Evolutionary conservation across 768 basidiomycete species (phyloP), one percentile per base, ranked within the genome.

Genomic region (Leccinum imitatum): DNA sequence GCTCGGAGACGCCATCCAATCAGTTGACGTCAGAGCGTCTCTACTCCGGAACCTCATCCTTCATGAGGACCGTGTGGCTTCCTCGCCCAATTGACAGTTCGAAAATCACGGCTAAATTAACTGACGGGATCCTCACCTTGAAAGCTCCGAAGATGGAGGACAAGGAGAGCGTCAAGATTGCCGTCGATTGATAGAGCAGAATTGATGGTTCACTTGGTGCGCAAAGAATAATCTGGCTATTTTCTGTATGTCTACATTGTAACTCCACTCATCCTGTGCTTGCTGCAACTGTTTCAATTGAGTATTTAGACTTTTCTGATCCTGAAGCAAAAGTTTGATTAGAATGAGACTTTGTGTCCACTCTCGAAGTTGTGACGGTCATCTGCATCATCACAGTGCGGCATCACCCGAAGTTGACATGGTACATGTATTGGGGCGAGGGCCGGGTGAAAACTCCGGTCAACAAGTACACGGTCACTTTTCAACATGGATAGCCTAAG

Each of bases 31-130:
- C 80, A 7, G 88, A 91, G 68, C 83, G 89, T 25, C 75, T 78
- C n/a, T 84, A 84, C 67, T 78, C 82, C 13, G 78, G 82, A 21
- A 80, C 79, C 50, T 70, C 82, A 3, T 73, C 78, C 3, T 92
- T 91, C 70, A 80, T 82, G 14, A 81, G 90, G 53, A 91, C 89
- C 0, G 80, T 92, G 11, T 87, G 86, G 83, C 77, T 92, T 25
- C 87, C 90, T 37, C 81, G 79, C 11, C 79, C 85, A 7, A 78
- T 89, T 1, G 86, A 91, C 65, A 72, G 76, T 35, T 76, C 76
- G 31, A 80, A 78, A 57, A 84, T 91, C 25, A 73, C 77, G 1
- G 90, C 89, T 15, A 87, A 84, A 65, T 73, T 93, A 63, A 73
- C 79, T 27, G 84, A 91, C 59, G 91, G 90, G 6, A 79, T 93